Percentiles rank a stretch among this genome's conserved stretches.
Evolutionary conservation across 768 basidiomycete genomes (phyloP).

Genomic region (Phylloporus sp.): DNA sequence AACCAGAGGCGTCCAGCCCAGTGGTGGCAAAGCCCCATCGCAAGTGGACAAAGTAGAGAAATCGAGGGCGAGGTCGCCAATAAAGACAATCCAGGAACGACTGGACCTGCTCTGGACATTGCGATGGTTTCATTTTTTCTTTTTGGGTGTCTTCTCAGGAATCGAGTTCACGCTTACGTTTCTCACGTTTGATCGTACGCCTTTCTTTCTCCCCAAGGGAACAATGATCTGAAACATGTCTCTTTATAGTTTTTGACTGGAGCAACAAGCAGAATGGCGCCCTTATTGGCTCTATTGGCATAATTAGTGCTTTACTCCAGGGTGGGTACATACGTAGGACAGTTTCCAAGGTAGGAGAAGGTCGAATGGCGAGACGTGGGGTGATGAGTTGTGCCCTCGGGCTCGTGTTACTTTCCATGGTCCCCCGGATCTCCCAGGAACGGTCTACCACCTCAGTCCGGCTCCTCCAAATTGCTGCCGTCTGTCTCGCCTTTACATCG

Average conservation of each 20-base stretch:
- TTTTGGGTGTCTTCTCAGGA: conserved; percentile 89
- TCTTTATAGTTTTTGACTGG: conserved; percentile 76
- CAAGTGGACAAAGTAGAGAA: conserved; percentile 15
- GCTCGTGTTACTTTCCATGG: conserved; percentile 64
- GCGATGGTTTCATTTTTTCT: conserved; percentile 73
- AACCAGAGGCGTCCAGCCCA: conserved; percentile 54
- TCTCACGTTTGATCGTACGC: conserved; percentile 83
- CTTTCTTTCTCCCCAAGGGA: conserved; percentile 1
- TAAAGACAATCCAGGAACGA: conserved; percentile 41
- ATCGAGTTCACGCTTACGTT: conserved; percentile 97
- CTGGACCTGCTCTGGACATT: conserved; percentile 55
- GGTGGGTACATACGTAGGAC: conserved; percentile 91
- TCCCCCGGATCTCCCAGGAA: conserved; percentile 54
- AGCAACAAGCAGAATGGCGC: conserved; percentile 84
- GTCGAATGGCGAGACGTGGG: conserved; percentile 79
- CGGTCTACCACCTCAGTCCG: conserved; percentile 44
- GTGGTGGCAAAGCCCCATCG: conserved; percentile 15
- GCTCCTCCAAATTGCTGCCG: conserved; percentile 65
- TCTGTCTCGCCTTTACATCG: conserved; percentile 88
- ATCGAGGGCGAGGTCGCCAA: conserved; percentile 12
- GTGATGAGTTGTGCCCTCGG: conserved; percentile 68
- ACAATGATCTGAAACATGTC: background rate
- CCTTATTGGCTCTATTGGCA: conserved; percentile 82
- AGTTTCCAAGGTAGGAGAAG: conserved; percentile 71
- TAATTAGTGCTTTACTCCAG: conserved; percentile 86